These are phyloP conservation scores for Fusarium foetens DNA, from an alignment of 2,329 filamentous ascomycete species.

Conservation along the genomic window DNA sequence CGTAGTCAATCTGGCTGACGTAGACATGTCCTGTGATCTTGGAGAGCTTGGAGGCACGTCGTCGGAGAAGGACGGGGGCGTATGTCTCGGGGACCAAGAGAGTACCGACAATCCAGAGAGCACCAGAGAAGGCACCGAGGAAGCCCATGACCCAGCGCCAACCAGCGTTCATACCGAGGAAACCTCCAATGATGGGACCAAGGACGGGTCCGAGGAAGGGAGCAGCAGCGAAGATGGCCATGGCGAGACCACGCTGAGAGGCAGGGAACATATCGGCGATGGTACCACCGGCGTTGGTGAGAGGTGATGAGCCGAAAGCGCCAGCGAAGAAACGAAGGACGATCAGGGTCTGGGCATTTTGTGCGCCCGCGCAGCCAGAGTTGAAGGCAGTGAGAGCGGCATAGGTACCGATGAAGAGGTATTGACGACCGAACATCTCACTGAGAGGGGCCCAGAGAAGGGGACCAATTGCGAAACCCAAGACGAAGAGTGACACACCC, in stretches of 20 bases:
- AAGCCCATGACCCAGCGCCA: slow-evolving; percentile 89
- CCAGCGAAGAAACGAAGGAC: slow-evolving; percentile 79
- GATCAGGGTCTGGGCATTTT: slow-evolving; percentile 77
- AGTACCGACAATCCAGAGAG: slow-evolving; percentile 76
- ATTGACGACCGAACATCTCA: slow-evolving; percentile 74
- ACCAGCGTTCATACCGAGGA: slow-evolving; percentile 71
- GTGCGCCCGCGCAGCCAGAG: slow-evolving; percentile 77
- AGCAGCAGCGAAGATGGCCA: slow-evolving; percentile 82
- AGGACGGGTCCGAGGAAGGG: slow-evolving; percentile 76
- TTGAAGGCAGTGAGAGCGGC: slow-evolving; percentile 78
- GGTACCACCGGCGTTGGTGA: slow-evolving; percentile 62
- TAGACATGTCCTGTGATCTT: slow-evolving; percentile 35
- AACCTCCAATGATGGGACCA: slow-evolving; percentile 68
- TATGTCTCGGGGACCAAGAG: slow-evolving; percentile 89
- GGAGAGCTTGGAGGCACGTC: slow-evolving; percentile 32
- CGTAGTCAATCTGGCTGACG: slow-evolving; percentile 29
- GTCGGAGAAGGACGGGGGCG: slow-evolving; percentile 74
- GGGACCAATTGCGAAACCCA: slow-evolving; percentile 68
- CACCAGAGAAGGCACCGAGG: slow-evolving; percentile 73
- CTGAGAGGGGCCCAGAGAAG: slow-evolving; percentile 80
- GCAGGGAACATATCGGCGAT: slow-evolving; percentile 81
- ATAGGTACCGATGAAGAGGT: slow-evolving; percentile 67
- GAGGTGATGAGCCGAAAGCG: slow-evolving; percentile 77
- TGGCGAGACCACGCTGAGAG: slow-evolving; percentile 82
- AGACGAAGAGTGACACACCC: slow-evolving; percentile 34